Base-by-base conservation (phyloP, 73 alveolate genomes). In the Tetrahymena malaccensis region DNA sequence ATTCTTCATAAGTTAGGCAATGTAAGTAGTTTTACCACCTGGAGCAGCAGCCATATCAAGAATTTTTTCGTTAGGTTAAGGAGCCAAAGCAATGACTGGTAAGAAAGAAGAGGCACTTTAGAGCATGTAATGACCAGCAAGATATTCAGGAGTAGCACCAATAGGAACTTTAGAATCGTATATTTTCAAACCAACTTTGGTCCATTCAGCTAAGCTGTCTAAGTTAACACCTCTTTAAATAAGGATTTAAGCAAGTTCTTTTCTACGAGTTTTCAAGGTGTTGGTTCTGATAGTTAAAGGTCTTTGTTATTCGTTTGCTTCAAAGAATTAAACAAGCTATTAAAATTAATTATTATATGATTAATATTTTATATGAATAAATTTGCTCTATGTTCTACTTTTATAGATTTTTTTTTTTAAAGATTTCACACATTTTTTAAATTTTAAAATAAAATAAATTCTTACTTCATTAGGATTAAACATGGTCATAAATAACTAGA, bases 31-130 rank as follows among this genome's bases (percentile, higher is more conserved):
- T 95, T 99, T 99, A 27, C 99, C 99, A 85, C 99, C 99, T 16
- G 99, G 99, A 44, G 99, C 99, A 25, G 99, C 99, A 40, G 99
- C 98, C 99, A 99, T 97, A 97, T 98, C 99, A n/a, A 98, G 96
- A 33, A 98, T 96, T 94, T 97, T 98, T 94, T 99, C 99, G 34
- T 98, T 98, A 40, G 99, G 99, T 94, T 99, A 98, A 25, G 99
- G 99, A 55, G 99, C 99, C 94, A 99, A 96, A 0, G 99, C 99
- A 97, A 99, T 97, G 13, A 99, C 99, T 35, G 99, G 99, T 55
- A 99, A 96, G 94, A 99, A 99, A 37, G 99, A 98, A 33, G 99
- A 97, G 11, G 99, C 99, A 95, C 99, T 97, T 97, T 98, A 98
- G 34, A 98, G 96, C 98, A 98, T 98, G 94, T 97, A 99, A 96